Percentiles rank a stretch among this genome's conserved stretches.
Conservation (phyloP, 176 grass and related monocot species). For the Eragrostis curvula region DNA sequence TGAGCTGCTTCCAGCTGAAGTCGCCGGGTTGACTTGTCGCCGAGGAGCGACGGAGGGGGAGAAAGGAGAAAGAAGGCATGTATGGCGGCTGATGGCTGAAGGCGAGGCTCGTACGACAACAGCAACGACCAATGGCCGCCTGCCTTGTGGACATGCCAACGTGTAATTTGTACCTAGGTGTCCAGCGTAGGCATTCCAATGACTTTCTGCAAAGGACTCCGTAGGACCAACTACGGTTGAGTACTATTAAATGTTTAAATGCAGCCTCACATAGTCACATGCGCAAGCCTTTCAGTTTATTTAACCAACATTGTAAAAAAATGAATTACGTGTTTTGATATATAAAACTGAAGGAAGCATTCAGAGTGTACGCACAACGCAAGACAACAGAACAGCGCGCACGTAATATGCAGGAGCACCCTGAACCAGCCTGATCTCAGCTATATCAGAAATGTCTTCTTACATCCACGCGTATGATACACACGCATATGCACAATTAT, state of each 20-base stretch:
- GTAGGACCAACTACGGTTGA: no score
- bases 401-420: background rate
- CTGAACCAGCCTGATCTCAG: background rate
- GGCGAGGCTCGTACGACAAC: background rate
- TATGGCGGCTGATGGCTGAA: background rate
- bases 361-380: background rate
- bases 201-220: no score
- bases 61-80: background rate
- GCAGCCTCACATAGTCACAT: no score
- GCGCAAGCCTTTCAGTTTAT: no score
- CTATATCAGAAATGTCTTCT: background rate
- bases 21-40: conserved; percentile 17
- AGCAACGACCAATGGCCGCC: background rate
- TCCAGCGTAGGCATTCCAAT: no score
- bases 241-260: no score
- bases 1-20: background rate
- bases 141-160: no score
- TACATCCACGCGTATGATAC: background rate
- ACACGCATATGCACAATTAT: background rate
- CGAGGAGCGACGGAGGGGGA: background rate
- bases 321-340: no score
- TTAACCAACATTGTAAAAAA: no score
- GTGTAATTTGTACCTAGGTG: no score
- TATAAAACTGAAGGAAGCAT: background rate
- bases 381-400: background rate